These are phyloP conservation scores for Phialophora macrospora DNA, from an alignment of 2,329 filamentous ascomycete species.

Conservation along the genomic window DNA sequence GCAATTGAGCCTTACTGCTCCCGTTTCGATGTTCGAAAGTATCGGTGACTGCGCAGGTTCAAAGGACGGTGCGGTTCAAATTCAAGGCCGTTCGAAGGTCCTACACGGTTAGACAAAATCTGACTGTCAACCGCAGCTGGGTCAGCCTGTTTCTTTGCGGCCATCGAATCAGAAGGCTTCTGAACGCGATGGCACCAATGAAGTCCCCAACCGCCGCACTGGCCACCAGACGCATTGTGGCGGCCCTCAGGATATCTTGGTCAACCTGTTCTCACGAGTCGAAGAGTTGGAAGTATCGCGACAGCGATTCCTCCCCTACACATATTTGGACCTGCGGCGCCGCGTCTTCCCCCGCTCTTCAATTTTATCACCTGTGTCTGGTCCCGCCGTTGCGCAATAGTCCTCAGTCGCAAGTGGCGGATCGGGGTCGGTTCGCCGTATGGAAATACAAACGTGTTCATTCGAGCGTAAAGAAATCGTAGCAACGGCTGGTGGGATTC, in stretches of 20 bases:
- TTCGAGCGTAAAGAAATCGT: background rate
- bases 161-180: background rate
- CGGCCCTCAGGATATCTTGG: background rate
- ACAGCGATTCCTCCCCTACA: background rate
- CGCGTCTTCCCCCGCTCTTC: background rate
- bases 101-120: background rate
- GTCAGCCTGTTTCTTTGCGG: background rate
- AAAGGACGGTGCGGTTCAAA: background rate
- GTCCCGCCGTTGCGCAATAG: background rate
- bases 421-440: background rate
- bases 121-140: background rate
- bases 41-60: background rate
- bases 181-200: background rate
- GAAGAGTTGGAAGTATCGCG: background rate
- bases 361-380: background rate
- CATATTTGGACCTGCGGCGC: background rate
- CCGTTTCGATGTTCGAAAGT: background rate
- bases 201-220: background rate
- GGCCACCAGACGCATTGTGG: too few species aligned
- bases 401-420: background rate
- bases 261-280: background rate
- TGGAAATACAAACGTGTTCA: background rate
- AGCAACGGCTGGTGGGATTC: background rate
- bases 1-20: background rate
- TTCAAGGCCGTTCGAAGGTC: background rate